Conservation (phyloP, 768 basidiomycete genomes). For the Leucosporidium yakuticum region DNA sequence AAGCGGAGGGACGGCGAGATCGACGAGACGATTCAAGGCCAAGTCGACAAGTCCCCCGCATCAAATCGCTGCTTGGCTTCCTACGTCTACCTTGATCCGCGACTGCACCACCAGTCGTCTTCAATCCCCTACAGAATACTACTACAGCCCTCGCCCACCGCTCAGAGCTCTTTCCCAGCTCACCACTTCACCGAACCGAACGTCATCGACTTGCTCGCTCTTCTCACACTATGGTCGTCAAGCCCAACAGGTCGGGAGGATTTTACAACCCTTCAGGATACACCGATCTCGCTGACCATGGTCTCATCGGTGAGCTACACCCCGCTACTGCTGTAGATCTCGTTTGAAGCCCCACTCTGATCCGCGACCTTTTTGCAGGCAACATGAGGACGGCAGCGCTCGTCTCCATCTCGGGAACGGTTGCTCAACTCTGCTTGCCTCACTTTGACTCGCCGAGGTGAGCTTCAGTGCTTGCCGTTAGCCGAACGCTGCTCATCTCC, state of each 20-base stretch:
- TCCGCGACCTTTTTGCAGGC: no score
- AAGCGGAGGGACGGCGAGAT: no score
- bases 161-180: background rate
- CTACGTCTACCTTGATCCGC: no score
- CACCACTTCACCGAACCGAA: background rate
- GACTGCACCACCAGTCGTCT: background rate
- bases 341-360: no score
- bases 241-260: conserved; percentile 9
- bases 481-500: conserved; percentile 4
- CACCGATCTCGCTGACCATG: background rate
- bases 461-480: background rate
- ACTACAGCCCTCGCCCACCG: background rate
- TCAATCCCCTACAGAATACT: background rate
- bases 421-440: conserved; percentile 30
- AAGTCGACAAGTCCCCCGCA: background rate
- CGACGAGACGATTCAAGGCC: no score
- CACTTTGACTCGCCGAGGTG: conserved; percentile 32
- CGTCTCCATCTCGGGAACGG: conserved; percentile 30
- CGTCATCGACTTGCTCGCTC: background rate
- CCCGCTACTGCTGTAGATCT: no score
- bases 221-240: conserved; percentile 5
- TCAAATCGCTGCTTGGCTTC: background rate
- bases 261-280: background rate
- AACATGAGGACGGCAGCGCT: conserved; percentile 18
- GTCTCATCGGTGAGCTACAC: no score